Evolutionary conservation across 1,284 basidiomycete genomes (phyloP).

Genomic region (Grifola frondosa): DNA sequence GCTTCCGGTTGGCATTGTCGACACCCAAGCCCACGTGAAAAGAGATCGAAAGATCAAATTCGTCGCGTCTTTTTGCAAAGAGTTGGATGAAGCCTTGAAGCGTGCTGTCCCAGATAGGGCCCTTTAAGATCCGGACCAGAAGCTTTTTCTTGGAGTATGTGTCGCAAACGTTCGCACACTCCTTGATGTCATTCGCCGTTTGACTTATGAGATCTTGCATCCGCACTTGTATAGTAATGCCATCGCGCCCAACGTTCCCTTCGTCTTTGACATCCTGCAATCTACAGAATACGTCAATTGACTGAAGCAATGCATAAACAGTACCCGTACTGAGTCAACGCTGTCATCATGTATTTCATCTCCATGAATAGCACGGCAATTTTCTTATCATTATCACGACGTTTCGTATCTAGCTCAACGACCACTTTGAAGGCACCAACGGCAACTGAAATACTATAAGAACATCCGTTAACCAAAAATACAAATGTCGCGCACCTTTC

Average conservation of each 20-base stretch:
- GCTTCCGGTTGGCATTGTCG: slow-evolving; percentile 31
- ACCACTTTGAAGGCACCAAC: slow-evolving; percentile 42
- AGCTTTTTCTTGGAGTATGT: slow-evolving; percentile 28
- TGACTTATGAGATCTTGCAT: slow-evolving; percentile 16
- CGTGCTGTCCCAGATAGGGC: no score
- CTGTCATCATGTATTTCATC: slow-evolving; percentile 42
- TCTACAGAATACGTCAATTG: not conserved
- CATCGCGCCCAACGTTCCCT: slow-evolving; percentile 15
- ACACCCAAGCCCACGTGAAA: slow-evolving; percentile 35
- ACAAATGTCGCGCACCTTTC: slow-evolving; percentile 11
- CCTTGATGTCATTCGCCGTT: slow-evolving; percentile 27
- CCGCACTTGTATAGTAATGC: slow-evolving; percentile 1
- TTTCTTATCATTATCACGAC: slow-evolving; percentile 43
- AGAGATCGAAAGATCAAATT: slow-evolving; percentile 31
- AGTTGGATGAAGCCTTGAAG: slow-evolving; percentile 28
- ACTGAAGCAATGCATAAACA: not conserved
- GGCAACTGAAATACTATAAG: slow-evolving; percentile 30
- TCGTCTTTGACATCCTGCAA: slow-evolving; percentile 21
- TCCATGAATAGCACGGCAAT: slow-evolving; percentile 36
- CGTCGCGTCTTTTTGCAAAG: slow-evolving; percentile 31
- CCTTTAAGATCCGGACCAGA: slow-evolving; percentile 36
- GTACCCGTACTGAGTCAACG: slow-evolving; percentile 37
- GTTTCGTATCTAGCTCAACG: slow-evolving; percentile 36
- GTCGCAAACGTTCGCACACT: slow-evolving; percentile 29
- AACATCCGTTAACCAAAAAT: not conserved